phyloP scores from a whole-genome alignment of 306 rosid genomes.

The Mimosa bimucronata region DNA sequence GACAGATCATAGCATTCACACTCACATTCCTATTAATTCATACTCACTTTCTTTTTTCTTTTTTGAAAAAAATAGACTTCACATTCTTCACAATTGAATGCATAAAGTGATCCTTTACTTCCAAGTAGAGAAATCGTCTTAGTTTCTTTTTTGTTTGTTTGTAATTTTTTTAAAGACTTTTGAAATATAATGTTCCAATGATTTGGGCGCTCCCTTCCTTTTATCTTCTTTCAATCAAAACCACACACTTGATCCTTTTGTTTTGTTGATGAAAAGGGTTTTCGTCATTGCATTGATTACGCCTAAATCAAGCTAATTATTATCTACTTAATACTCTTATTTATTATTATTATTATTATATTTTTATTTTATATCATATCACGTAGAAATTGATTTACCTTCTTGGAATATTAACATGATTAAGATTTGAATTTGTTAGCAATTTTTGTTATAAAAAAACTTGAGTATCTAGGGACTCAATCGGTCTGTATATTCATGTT shows the following conservation, averaged over 20 bases:
- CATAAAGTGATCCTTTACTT: constrained; percentile 76
- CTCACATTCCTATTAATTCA: constrained; percentile 9
- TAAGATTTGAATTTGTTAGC: not conserved
- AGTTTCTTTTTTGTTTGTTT: constrained; percentile 24
- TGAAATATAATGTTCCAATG: constrained; percentile 71
- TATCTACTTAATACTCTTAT: constrained; percentile 48
- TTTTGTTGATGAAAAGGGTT: constrained; percentile 47
- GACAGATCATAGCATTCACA: constrained; percentile 24
- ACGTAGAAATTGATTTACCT: not conserved
- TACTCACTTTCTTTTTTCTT: not conserved
- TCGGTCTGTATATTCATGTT: too few species aligned
- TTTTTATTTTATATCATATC: not conserved
- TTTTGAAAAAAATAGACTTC: not conserved
- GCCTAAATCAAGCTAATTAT: constrained; percentile 36
- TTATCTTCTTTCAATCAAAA: constrained; percentile 43
- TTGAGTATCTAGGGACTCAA: not conserved
- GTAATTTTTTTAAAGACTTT: constrained; percentile 36
- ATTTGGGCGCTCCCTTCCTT: constrained; percentile 43
- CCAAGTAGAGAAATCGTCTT: constrained; percentile 52
- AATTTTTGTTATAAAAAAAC: not conserved
- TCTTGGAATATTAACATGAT: not conserved
- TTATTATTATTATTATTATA: too few species aligned
- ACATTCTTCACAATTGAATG: constrained; percentile 39
- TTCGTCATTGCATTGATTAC: constrained; percentile 32
- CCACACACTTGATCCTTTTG: constrained; percentile 39